Percentiles rank a stretch among this genome's conserved stretches.
phyloP scores from a whole-genome alignment of 2,329 filamentous ascomycete species.

The Xylaria sp. region DNA sequence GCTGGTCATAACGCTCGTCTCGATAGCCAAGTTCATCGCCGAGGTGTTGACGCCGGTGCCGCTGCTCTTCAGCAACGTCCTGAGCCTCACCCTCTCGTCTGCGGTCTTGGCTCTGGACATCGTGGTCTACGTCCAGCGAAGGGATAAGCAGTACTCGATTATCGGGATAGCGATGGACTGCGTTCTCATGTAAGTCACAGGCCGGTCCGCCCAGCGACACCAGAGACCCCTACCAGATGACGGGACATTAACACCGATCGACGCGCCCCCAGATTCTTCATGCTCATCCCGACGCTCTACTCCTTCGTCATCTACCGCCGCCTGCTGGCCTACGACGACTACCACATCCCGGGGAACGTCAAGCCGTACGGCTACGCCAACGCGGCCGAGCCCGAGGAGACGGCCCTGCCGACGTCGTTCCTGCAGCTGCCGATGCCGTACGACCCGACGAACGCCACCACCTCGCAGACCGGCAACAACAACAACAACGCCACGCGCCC shows the following conservation, averaged over 20 bases:
- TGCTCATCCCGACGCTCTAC: conserved; percentile 50
- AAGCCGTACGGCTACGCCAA: conserved; percentile 50
- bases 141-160: conserved; percentile 51
- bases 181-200: conserved; percentile 49
- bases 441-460: conserved; percentile 28
- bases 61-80: conserved; percentile 53
- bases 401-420: conserved; percentile 23
- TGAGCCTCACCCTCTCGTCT: conserved; percentile 52
- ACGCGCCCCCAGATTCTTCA: conserved; percentile 41
- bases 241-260: background rate
- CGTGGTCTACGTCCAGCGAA: conserved; percentile 50
- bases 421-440: conserved; percentile 23
- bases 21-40: conserved; percentile 49
- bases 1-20: conserved; percentile 50
- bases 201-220: background rate
- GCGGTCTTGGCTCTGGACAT: conserved; percentile 55
- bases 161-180: conserved; percentile 53
- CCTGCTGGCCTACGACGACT: conserved; percentile 52
- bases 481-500: conserved; percentile 9
- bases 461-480: background rate
- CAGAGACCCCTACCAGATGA: background rate
- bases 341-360: conserved; percentile 52
- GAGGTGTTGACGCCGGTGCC: conserved; percentile 58
- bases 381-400: conserved; percentile 35
- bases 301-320: conserved; percentile 51